These are phyloP conservation scores for Tetraselmis chui DNA, from an alignment of 139 green algal species.

Conservation along the genomic window DNA sequence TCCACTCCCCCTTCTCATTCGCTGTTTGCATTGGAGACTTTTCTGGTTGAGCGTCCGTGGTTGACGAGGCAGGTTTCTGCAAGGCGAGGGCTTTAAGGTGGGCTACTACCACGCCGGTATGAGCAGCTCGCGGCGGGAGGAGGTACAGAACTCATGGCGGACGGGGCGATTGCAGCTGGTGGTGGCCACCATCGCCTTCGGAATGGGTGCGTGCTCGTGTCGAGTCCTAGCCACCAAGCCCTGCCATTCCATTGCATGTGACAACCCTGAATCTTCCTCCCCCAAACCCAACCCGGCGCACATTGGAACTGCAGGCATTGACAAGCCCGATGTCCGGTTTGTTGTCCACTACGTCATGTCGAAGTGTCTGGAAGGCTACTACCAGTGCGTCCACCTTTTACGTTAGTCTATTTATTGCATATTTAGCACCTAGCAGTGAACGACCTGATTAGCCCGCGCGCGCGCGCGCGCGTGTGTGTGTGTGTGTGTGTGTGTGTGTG, in stretches of 20 bases:
- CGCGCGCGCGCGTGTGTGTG: no score
- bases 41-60: no score
- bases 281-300: no score
- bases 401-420: not conserved
- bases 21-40: no score
- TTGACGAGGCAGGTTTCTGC: not conserved
- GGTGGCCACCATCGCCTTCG: constrained; percentile 80
- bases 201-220: constrained; percentile 54
- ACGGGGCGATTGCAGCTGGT: constrained; percentile 51
- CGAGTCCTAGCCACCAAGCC: no score
- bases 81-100: constrained; percentile 32
- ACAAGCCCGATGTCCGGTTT: constrained; percentile 46
- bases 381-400: constrained; percentile 23
- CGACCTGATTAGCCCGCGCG: no score
- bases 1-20: constrained; percentile 12
- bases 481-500: no score
- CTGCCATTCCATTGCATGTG: no score
- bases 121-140: constrained; percentile 57
- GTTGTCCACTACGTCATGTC: constrained; percentile 50
- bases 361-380: constrained; percentile 50
- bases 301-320: constrained; percentile 33
- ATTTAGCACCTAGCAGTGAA: no score
- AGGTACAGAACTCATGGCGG: constrained; percentile 75
- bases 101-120: constrained; percentile 87
- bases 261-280: not conserved